Evolutionary conservation across 495 filamentous ascomycete species (phyloP), one percentile per base, ranked within the genome.

Genomic region (Endocarpon pusillum): DNA sequence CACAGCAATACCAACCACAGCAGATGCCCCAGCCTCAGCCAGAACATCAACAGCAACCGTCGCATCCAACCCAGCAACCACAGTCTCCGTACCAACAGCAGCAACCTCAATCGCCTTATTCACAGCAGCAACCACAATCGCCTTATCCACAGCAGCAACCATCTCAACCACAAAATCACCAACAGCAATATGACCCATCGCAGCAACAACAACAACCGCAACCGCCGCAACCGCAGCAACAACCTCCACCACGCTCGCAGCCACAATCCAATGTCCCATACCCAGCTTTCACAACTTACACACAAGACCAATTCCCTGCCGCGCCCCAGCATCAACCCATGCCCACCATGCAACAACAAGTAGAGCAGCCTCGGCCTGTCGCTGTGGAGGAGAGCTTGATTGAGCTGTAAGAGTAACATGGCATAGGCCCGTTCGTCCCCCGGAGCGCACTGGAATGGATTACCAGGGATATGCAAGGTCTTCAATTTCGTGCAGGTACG

Each of bases 371-470:
- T 12, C 61, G 71, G 35, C 63, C 71, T 8, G 67, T 71, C 10
- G 55, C 38, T 19, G 63, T 82, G 37, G 87, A 96, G 55, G 87
- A 96, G 55, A 85, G 79, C 45, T 58, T 96, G 53, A 96, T 96
- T 56, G 87, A 96, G 43, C 52, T 69, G 36, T 69, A 56, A 42
- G 17, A 15, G 19, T 24, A 21, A 35, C 11, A 5, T 5, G 5
- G n/a, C n/a, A n/a, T n/a, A n/a, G n/a, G n/a, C n/a, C n/a, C n/a
- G n/a, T n/a, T n/a, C n/a, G n/a, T n/a, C n/a, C n/a, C n/a, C n/a
- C n/a, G n/a, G n/a, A n/a, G n/a, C n/a, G n/a, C n/a, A n/a, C n/a
- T n/a, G n/a, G n/a, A n/a, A n/a, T n/a, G n/a, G n/a, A n/a, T n/a
- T n/a, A n/a, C n/a, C n/a, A n/a, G n/a, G n/a, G n/a, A n/a, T n/a